Base-by-base conservation (phyloP, 2,329 filamentous ascomycete species). In the Nothopassalora personata region DNA sequence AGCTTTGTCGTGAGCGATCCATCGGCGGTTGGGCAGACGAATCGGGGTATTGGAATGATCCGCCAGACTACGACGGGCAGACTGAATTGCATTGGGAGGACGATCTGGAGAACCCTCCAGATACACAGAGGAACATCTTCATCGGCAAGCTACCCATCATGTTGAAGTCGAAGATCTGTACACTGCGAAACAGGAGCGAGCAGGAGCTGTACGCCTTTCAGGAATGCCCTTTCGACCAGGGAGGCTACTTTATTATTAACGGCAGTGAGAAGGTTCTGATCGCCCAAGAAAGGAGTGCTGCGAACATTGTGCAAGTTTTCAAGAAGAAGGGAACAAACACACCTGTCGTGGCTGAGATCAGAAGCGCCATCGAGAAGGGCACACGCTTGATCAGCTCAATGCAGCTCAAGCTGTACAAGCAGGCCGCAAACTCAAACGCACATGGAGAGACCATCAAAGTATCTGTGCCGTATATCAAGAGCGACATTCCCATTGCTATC, bases 171-270 rank as follows among this genome's bases (percentile, higher is more conserved):
- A 90, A 93, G 75, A 94, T 96, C 68, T 99, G 94, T 75, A 90
- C 95, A 65, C 77, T 99, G 66, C 89, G 89, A 67, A 87, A 88
- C 66, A 85, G 95, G 71, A 84, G 85, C 52, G 93, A 97, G 65
- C 87, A 94, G 55, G 88, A 90, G 53, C 81, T 99, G 1, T 97
- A 96, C 73, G 82, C 89, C 50, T 87, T 95, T 75, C 96, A 96
- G 72, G 94, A 99, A 76, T 99, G 94, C 67, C 94, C 94, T 0
- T 99, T 97, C 74, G 94, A 99, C 71, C 94, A 97, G 72, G 94
- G 94, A 67, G 94, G 94, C 66, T 99, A 99, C 76, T 99, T 99
- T 72, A 91, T 99, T 69, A 99, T 99, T 81, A 99, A 99, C 77
- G 94, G 94, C 47, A 96, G 90, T 75, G 94, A 99, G 73, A 99